phyloP scores from a whole-genome alignment of 2,329 filamentous ascomycete species.

The Helminthosporium solani region DNA sequence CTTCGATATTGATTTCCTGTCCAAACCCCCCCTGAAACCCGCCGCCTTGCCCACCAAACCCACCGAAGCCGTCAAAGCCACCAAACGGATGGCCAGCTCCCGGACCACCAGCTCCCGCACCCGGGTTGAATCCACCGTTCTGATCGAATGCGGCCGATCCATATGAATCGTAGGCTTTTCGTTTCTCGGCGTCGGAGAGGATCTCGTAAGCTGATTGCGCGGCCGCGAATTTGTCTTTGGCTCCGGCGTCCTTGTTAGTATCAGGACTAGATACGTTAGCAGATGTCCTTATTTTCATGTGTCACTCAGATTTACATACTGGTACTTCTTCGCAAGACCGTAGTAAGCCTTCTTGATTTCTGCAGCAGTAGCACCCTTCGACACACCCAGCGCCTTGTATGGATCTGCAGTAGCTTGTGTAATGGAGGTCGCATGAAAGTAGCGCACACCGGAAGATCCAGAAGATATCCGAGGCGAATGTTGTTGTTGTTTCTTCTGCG shows the following conservation, averaged over 20 bases:
- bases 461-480: constrained; percentile 26
- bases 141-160: constrained; percentile 74
- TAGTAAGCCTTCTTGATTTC: constrained; percentile 99
- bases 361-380: constrained; percentile 72
- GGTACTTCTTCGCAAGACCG: constrained; percentile 93
- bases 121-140: constrained; percentile 75
- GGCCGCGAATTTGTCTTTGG: constrained; percentile 92
- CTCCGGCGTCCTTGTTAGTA: constrained; percentile 91
- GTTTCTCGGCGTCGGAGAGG: constrained; percentile 89
- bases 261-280: constrained; percentile 58
- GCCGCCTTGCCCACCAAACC: constrained; percentile 49
- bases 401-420: constrained; percentile 71
- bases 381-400: constrained; percentile 82
- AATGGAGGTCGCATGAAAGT: constrained; percentile 52
- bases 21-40: constrained; percentile 74
- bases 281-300: not conserved
- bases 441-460: constrained; percentile 23
- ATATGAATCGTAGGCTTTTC: constrained; percentile 86
- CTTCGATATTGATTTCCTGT: constrained; percentile 90
- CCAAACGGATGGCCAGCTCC: constrained; percentile 66
- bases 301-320: constrained; percentile 41
- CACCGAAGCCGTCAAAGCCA: constrained; percentile 49
- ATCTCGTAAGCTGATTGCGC: constrained; percentile 94
- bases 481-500: constrained; percentile 20
- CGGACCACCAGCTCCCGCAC: constrained; percentile 61